A percentile compares a stretch with the other conserved stretches of the same genome.
Evolutionary conservation across 176 grass and related monocot species (phyloP).

Genomic region (Cenchrus fungigraminus): DNA sequence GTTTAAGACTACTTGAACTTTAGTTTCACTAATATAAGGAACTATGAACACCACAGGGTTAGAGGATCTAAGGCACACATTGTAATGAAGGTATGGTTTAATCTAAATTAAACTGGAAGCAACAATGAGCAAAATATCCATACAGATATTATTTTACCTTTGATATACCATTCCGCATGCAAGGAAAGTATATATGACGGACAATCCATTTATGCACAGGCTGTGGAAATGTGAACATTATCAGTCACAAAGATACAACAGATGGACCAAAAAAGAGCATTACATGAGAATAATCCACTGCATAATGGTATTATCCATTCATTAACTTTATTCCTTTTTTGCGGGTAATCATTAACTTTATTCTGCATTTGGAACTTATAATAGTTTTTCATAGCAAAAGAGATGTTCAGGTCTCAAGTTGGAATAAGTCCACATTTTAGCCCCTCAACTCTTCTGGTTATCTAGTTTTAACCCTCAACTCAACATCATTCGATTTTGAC

Average conservation of each 20-base stretch:
- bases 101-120: background rate
- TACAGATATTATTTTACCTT: conserved; percentile 59
- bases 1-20: background rate
- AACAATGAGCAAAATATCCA: background rate
- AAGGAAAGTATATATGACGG: conserved; percentile 92
- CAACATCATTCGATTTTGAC: background rate
- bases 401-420: background rate
- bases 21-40: background rate
- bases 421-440: background rate
- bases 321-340: conserved; percentile 5
- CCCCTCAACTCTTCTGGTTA: background rate
- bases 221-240: conserved; percentile 51
- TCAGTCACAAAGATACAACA: conserved; percentile 27
- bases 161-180: conserved; percentile 80
- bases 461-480: background rate
- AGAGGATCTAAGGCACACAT: background rate
- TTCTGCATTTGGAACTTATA: background rate
- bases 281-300: background rate
- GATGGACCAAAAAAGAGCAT: background rate
- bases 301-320: background rate
- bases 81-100: background rate
- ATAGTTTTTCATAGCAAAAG: conserved; percentile 11
- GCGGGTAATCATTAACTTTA: too few relatives aligned
- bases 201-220: conserved; percentile 97
- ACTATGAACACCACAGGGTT: background rate